Base-by-base conservation (phyloP, 2,329 filamentous ascomycete genomes). In the Diaporthe caulivora region DNA sequence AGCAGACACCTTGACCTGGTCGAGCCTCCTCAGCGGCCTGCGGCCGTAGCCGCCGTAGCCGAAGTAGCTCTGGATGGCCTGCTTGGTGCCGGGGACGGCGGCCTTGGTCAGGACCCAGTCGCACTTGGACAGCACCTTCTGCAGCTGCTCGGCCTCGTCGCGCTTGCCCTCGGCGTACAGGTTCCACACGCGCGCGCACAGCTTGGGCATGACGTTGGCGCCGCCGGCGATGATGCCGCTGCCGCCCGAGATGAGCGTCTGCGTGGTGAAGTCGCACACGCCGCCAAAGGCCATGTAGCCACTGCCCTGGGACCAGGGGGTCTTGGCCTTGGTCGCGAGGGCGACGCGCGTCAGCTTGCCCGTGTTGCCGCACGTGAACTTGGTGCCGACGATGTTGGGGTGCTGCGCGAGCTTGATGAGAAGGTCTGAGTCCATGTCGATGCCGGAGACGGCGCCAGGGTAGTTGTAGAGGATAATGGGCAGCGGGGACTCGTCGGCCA, bases 401-500 rank as follows among this genome's bases (percentile, higher is more conserved):
- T 97, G 94, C 81, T 91, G 85, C 57, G 92, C 93, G 49, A 97
- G 90, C 80, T 89, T 89, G 85, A 97, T 94, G 79, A 97, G 89
- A 74, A 96, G 88, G 81, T 97, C 95, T 73, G 93, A 95, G 87
- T 97, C 94, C 90, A 97, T 93, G 82, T 97, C 95, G 80, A 97
- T 93, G 67, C 95, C 95, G 8, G 94, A 89, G 8, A 97, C 95
- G 65, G 94, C 95, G 68, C 94, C 94, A 0, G 95, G 95, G 85
- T 97, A 97, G 87, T 97, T 97, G 89, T 97, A 97, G 62, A 97
- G 86, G 76, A 97, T 89, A 71, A 97, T 82, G n/a, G 94, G 94
- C 11, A 97, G 84, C 7, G 94, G 92, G 67, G 92, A 94, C 51
- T 83, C 87, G 81, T 96, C 93, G 62, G 95, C 95, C 7, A 97